Conservation (phyloP, 306 rosid species). For the Gastrolobium bilobum region DNA sequence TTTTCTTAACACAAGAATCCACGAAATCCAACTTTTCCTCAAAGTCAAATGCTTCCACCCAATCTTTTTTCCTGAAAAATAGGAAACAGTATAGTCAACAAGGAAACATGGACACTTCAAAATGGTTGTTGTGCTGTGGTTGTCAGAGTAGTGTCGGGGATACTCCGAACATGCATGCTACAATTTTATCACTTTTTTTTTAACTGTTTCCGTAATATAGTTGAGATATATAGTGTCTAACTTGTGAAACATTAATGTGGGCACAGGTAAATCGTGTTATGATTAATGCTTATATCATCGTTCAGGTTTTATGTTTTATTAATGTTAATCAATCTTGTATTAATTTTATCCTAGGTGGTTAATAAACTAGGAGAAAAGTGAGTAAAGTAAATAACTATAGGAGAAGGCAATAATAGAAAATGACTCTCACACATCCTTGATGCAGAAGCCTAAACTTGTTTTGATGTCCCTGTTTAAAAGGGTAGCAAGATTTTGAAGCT, state of each 20-base stretch:
- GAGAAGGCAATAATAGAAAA: background rate
- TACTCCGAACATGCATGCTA: conserved; percentile 14
- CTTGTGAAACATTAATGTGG: background rate
- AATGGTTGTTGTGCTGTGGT: background rate
- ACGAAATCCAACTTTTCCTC: conserved; percentile 65
- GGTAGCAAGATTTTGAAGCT: conserved; percentile 58
- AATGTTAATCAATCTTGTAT: background rate
- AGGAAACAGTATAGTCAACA: conserved; percentile 29
- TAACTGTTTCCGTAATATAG: background rate
- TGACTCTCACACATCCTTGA: conserved; percentile 68
- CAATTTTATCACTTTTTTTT: background rate
- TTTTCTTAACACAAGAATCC: conserved; percentile 67
- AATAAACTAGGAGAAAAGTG: background rate
- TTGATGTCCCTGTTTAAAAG: conserved; percentile 58
- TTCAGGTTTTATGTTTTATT: background rate
- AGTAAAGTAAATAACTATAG: background rate
- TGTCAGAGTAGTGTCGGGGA: background rate
- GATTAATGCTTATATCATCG: background rate
- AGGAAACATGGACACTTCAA: conserved; percentile 7
- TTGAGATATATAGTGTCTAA: background rate
- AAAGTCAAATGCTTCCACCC: conserved; percentile 78
- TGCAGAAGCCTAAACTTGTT: conserved; percentile 64
- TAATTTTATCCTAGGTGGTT: background rate
- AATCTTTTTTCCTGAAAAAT: conserved; percentile 69
- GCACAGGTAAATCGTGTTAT: background rate